Evolutionary conservation across 495 filamentous ascomycete genomes (phyloP), one percentile per base, ranked within the genome.

Genomic region (Pyrenopolyporus hunteri): DNA sequence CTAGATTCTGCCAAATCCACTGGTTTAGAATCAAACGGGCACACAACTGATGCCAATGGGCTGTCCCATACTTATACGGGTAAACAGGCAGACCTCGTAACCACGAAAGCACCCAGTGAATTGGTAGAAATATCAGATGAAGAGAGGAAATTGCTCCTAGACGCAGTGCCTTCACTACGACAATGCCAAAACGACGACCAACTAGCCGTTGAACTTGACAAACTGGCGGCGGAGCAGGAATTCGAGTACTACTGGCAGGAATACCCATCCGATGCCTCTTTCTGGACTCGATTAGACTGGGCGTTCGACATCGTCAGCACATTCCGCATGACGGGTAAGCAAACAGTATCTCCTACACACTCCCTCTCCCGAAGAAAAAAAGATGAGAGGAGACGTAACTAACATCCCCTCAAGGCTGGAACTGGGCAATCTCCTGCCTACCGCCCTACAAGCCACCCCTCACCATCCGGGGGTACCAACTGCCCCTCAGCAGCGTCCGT

Each of bases 241-340:
- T 69, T 69, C 25, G 82, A 83, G 39, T 80, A 83, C 52, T 78
- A 78, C 71, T 96, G 90, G 91, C 86, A 96, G 66, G 62, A 84
- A 1, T 94, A 88, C 65, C 92, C 92, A 4, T 53, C 74, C 11
- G 57, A 71, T 0, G 75, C 73, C 0, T 71, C 76, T 2, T 79
- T 92, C 40, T 53, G 67, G 9, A 80, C 86, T 56, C 86, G 92
- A 1, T 64, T 95, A 11, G 81, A 84, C 51, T 97, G 91, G 91
- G 80, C 82, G 8, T 70, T 83, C 9, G 89, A 91, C 45, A 71
- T 94, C 13, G 73, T 87, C 33, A 80, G 80, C 57, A 88, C 87
- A 58, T 86, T 92, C 66, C 79, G 90, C 22, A 87, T 89, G 0
- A 81, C 86, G 6, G 76, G 76, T 76, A 61, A 51, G 70, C 10